Percentiles rank a stretch among this genome's conserved stretches.
These are phyloP conservation scores for Saturnispora bothae DNA, from an alignment of 805 yeast species.

Conservation along the genomic window DNA sequence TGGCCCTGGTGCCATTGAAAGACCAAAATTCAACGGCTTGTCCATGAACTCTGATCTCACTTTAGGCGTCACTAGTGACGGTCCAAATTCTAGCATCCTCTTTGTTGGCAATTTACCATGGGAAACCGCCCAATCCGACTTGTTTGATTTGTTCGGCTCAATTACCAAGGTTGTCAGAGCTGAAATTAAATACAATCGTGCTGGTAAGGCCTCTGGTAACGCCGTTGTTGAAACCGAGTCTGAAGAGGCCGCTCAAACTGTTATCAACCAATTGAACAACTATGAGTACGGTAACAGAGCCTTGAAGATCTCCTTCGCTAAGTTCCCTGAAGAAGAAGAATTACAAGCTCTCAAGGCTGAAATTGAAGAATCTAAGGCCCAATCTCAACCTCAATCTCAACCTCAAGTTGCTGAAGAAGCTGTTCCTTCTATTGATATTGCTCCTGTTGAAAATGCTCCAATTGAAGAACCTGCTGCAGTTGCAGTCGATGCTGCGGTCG, in stretches of 20 bases:
- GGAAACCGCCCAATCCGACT: constrained; percentile 78
- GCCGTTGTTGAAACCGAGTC: constrained; percentile 69
- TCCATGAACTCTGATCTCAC: constrained; percentile 47
- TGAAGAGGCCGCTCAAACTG: constrained; percentile 67
- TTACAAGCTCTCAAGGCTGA: constrained; percentile 9
- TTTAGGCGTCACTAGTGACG: constrained; percentile 51
- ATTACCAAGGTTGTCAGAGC: constrained; percentile 69
- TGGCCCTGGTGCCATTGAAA: constrained; percentile 8
- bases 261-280: constrained; percentile 63
- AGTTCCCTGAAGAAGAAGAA: constrained; percentile 14
- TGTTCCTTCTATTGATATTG: constrained; percentile 1
- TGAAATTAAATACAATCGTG: constrained; percentile 53
- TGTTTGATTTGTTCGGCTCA: constrained; percentile 76
- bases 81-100: constrained; percentile 49
- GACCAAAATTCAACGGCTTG: constrained; percentile 12
- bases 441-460: constrained; percentile 1
- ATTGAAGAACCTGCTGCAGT: neutral
- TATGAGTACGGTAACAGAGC: constrained; percentile 81
- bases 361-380: constrained; percentile 12
- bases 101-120: constrained; percentile 76
- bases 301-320: constrained; percentile 59
- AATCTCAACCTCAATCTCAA: neutral
- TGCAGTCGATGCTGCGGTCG: neutral
- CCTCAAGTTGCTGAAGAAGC: constrained; percentile 4
- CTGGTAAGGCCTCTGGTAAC: constrained; percentile 65